Evolutionary conservation across 257 asterid species (phyloP), one percentile per base, ranked within the genome.

Genomic region (Datura wrightii): DNA sequence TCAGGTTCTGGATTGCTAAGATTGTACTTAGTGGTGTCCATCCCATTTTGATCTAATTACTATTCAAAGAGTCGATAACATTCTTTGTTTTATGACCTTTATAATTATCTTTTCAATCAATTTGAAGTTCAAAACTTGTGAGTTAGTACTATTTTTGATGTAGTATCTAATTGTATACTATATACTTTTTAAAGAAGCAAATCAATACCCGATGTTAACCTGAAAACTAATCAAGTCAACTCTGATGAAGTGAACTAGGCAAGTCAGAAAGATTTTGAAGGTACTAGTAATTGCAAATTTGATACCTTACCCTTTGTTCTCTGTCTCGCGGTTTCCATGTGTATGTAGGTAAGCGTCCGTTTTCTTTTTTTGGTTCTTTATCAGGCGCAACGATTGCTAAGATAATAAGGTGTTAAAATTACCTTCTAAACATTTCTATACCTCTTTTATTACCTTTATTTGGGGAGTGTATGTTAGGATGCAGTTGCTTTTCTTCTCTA

Each of bases 101-200:
- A 50, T 76, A 50, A 50, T 13, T 50, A 24, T 50, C 62, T 76
- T 50, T 24, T 1, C 62, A 50, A 76, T 76, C 62, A 50, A 24
- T 50, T 46, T 50, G 82, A 76, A 31, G 62, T 50, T 72, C 10
- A 46, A 11, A 19, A 46, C 19, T 19, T 71, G 37, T 5, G 10
- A 42, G 16, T 71, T 71, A 71, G 80, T 74, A 19, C 11, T 74
- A 13, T 24, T 48, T 74, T 74, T 74, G 58, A 76, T 76, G 81
- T 24, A 2, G 44, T 50, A 24, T 76, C 44, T 44, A 24, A 24
- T 6, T 31, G 18, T 76, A 76, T 74, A 10, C 39, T 71, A 41
- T 70, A 70, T 2, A 24, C 8, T 63, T 65, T 24, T 5, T 2
- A 1, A 69, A 16, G 9, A 5, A 41, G 18, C 8, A 70, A 70